Percentiles rank a stretch among this genome's conserved stretches.
These are phyloP conservation scores for Phytophthora nicotianae DNA, from an alignment of 352 stramenopile species.

Conservation along the genomic window DNA sequence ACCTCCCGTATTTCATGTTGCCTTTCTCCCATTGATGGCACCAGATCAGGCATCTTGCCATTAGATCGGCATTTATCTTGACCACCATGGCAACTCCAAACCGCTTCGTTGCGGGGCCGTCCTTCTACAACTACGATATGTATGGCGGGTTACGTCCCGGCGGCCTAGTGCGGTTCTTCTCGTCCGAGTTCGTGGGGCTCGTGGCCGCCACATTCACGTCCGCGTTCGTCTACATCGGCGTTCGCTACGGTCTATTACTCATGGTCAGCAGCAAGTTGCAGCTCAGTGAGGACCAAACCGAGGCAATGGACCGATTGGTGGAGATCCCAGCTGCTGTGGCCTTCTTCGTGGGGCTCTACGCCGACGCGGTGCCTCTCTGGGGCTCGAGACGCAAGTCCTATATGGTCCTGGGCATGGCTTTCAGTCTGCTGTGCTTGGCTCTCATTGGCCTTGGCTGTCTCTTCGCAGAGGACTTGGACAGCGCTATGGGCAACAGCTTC, in stretches of 20 bases:
- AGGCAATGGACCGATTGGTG: conserved; percentile 47
- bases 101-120: conserved; percentile 40
- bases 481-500: conserved; percentile 22
- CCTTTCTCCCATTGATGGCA: conserved; percentile 25
- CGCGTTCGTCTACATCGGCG: conserved; percentile 47
- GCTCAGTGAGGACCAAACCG: conserved; percentile 32
- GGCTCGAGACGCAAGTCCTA: conserved; percentile 85
- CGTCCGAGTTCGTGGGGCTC: conserved; percentile 39
- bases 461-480: conserved; percentile 23
- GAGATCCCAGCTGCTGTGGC: conserved; percentile 78
- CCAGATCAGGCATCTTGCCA: conserved; percentile 4
- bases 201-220: conserved; percentile 58
- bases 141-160: conserved; percentile 54
- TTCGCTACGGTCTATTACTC: conserved; percentile 33
- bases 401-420: conserved; percentile 69
- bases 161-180: conserved; percentile 45
- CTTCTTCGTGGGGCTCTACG: conserved; percentile 83
- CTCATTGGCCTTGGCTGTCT: conserved; percentile 32
- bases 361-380: conserved; percentile 78
- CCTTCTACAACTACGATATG: conserved; percentile 74
- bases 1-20: conserved; percentile 25
- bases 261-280: conserved; percentile 42
- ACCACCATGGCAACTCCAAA: conserved; percentile 13
- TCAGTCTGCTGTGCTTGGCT: conserved; percentile 37
- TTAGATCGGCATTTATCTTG: background rate